Conservation (phyloP, 306 rosid genomes). For the Sesbania bispinosa region DNA sequence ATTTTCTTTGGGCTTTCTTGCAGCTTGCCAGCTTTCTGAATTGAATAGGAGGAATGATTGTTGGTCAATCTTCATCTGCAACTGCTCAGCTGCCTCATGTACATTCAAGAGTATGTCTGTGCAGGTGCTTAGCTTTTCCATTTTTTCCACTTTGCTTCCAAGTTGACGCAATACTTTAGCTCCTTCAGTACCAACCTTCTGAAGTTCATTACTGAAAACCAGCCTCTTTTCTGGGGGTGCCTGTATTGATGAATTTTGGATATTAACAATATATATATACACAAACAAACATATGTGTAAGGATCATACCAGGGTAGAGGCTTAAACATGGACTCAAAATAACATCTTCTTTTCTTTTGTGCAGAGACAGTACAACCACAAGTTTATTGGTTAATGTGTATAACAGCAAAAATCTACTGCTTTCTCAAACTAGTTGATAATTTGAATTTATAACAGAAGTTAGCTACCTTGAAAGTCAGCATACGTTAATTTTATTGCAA, state of each 20-base stretch:
- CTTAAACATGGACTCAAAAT: too few species aligned
- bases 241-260: too few species aligned
- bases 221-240: constrained; percentile 68
- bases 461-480: background rate
- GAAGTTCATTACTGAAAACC: constrained; percentile 53
- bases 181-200: constrained; percentile 60
- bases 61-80: constrained; percentile 65
- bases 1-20: constrained; percentile 2
- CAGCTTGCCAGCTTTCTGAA: constrained; percentile 50
- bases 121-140: constrained; percentile 57
- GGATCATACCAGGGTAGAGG: too few species aligned
- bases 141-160: constrained; percentile 72
- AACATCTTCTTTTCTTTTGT: too few species aligned
- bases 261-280: background rate
- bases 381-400: too few species aligned
- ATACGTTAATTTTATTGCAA: background rate
- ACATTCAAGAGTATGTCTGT: constrained; percentile 46
- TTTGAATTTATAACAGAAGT: background rate
- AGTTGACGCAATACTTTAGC: constrained; percentile 59
- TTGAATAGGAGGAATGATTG: constrained; percentile 62
- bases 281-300: too few species aligned
- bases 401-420: too few species aligned
- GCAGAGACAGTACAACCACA: too few species aligned
- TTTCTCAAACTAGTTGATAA: too few species aligned
- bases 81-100: constrained; percentile 67